Evolutionary conservation across 1,139 yeast species (phyloP), one percentile per base, ranked within the genome.

Genomic region (Lodderomyces theae): DNA sequence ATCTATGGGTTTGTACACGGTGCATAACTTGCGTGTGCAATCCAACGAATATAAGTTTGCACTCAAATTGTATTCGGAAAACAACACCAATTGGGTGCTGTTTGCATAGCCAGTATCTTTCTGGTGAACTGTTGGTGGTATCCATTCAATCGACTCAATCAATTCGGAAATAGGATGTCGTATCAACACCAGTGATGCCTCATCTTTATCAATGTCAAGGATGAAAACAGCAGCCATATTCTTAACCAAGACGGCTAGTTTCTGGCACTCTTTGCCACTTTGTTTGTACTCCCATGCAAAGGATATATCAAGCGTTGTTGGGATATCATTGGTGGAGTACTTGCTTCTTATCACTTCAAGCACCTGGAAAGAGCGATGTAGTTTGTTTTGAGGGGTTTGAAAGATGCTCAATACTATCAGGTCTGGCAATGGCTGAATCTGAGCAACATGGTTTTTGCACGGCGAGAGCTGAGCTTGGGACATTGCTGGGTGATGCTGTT

Each of bases 21-120:
- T 63, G 45, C 64, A 57, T 7, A 67, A 47, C 12, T 65, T 49
- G 35, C 59, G 65, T 2, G 70, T 58, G 43, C 70, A 62, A 43
- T 69, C 72, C 4, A 71, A 49, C 1, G 74, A 69, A 47, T 66
- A 71, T 8, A 69, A 49, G 40, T 63, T 64, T 16, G 61, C 61
- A 25, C 59, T 58, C 3, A 71, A 52, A 21, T 51, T 43, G 25
- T 52, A 43, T 35, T 51, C 54, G 9, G 72, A 57, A 47, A 59
- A 69, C 1, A 70, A 50, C 9, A 64, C 56, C 22, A 71, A 35
- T 42, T 71, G 75, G 31, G 58, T 59, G 24, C 64, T 52, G 43
- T 67, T 67, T 8, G 45, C 17, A 47, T 69, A 67, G 5, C 67
- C 69, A 0, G 70, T 66, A 5, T 39, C 46, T 3, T 37, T 43